Evolutionary conservation across 768 basidiomycete genomes (phyloP), one percentile per base, ranked within the genome.

Genomic region (Suillus ampliporus): DNA sequence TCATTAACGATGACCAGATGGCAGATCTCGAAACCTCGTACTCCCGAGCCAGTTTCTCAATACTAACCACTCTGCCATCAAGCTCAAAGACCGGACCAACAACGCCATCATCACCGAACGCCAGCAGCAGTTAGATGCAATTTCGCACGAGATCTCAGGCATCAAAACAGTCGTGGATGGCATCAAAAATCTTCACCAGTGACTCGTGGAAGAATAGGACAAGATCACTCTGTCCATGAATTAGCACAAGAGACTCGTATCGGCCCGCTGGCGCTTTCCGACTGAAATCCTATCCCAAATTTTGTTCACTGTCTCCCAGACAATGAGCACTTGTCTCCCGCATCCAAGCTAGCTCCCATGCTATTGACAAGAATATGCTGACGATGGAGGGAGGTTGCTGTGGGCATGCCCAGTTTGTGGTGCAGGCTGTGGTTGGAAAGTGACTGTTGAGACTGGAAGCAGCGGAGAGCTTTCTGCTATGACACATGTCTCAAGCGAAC

Each of bases 271-370:
- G 56, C 64, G 68, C 14, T 72, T 85, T 10, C 84, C 84, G 6
- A 54, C 78, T 1, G 84, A 86, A 67, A 67, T 85, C 5, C 76
- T 78, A 34, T 76, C 78, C 35, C 81, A 83, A 69, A 81, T 86
- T 38, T 85, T 67, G 65, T 69, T 11, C 72, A 76, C 23, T 80
- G 78, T 64, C 67, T 79, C 21, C 68, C 72, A 8, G 76, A 76
- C 53, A 70, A 70, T 17, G 64, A 71, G 21, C 53, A 61, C 10
- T 34, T 19, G 5, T 62, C 67, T 1, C 11, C 23, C 21, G 2
- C 10, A 1, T 2, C 5, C 6, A 5, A 5, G 21, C 23, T 67
- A 1, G 78, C 76, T 0, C 82, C 84, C 17, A 63, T 81, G 38
- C 52, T 80, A 6, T 64, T 84, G 23, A 72, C 77, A 23, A 68